A percentile compares a stretch with the other conserved stretches of the same genome.
These are phyloP conservation scores for Plenodomus tracheiphilus DNA, from an alignment of 2,329 filamentous ascomycete genomes.

Conservation along the genomic window DNA sequence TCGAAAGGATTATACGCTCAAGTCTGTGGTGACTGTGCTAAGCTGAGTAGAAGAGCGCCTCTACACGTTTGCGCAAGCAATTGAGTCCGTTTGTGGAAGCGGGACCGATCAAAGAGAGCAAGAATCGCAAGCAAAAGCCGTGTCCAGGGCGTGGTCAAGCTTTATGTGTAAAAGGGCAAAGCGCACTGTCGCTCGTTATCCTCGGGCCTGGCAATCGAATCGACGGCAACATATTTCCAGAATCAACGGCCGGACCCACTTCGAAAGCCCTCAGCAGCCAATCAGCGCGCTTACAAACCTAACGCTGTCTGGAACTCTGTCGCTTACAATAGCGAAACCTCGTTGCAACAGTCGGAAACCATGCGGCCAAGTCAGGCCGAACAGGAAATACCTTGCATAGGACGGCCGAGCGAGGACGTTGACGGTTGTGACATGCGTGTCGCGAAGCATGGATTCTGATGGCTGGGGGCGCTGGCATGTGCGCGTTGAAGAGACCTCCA, in stretches of 20 bases:
- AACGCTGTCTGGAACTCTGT: conserved; percentile 17
- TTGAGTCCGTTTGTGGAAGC: not conserved
- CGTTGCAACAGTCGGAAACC: conserved; percentile 4
- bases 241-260: conserved; percentile 15
- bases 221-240: conserved; percentile 24
- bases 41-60: not conserved
- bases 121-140: conserved; percentile 1
- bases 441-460: too few species aligned
- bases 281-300: conserved; percentile 11
- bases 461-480: not conserved
- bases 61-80: not conserved
- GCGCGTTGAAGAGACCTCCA: conserved; percentile 8
- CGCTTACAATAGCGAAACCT: conserved; percentile 25
- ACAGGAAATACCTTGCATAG: conserved; percentile 4
- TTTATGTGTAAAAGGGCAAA: conserved; percentile 17
- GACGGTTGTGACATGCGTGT: not conserved
- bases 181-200: not conserved
- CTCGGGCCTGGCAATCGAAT: not conserved
- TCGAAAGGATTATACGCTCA: not conserved
- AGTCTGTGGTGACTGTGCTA: conserved; percentile 3
- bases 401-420: not conserved
- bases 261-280: conserved; percentile 11
- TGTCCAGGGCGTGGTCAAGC: conserved; percentile 3
- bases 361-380: conserved; percentile 16
- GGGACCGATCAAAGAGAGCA: conserved; percentile 4